Conservation (phyloP, 2,329 filamentous ascomycete genomes). For the Fusarium devonianum region DNA sequence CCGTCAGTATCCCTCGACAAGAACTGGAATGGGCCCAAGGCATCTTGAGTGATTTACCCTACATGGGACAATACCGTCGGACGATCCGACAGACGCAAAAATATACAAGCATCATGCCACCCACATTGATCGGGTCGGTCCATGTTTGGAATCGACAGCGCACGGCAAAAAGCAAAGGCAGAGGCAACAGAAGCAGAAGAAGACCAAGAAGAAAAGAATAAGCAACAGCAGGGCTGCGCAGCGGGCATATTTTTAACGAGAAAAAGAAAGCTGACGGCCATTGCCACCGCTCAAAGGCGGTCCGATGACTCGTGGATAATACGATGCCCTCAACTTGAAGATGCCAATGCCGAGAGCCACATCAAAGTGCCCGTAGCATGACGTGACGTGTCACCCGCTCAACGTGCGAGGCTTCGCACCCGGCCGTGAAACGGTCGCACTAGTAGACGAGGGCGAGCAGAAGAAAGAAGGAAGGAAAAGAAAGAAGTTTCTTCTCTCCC, state of each 20-base stretch:
- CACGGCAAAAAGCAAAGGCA: constrained; percentile 16
- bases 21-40: constrained; percentile 22
- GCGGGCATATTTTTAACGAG: not conserved
- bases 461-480: constrained; percentile 3
- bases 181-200: constrained; percentile 1
- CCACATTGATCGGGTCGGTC: not conserved
- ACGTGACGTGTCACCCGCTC: constrained; percentile 31
- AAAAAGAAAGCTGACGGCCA: constrained; percentile 5
- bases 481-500: constrained; percentile 19
- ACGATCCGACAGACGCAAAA: not conserved
- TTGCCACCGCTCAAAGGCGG: constrained; percentile 1
- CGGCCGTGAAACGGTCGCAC: constrained; percentile 3
- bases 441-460: no score
- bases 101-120: constrained; percentile 7
- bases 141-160: no score
- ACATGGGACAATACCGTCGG: not conserved
- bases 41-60: constrained; percentile 11
- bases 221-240: not conserved
- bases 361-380: no score
- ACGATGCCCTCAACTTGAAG: constrained; percentile 3
- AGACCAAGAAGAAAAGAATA: constrained; percentile 3
- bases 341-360: no score
- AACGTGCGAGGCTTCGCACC: constrained; percentile 2
- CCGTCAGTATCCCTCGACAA: not conserved
- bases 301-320: not conserved